phyloP scores from a whole-genome alignment of 345 rosid genomes.

The Murraya paniculata region DNA sequence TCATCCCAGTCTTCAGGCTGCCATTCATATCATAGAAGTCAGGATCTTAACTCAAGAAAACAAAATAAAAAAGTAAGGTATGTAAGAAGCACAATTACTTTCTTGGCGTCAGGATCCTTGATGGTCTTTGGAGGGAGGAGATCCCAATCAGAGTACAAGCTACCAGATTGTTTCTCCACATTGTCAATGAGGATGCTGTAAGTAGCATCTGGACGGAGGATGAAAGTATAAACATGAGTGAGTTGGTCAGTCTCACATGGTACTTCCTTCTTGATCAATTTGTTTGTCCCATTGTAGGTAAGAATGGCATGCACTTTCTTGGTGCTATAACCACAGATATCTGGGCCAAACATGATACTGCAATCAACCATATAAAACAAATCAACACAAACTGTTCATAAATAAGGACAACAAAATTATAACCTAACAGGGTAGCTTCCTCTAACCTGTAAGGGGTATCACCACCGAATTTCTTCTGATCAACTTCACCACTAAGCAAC shows the following conservation, averaged over 20 bases:
- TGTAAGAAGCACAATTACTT: conserved; percentile 33
- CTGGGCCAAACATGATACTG: conserved; percentile 99
- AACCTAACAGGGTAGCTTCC: not conserved
- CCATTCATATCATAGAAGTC: conserved; percentile 5
- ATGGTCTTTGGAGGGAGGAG: conserved; percentile 87
- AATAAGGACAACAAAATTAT: not conserved
- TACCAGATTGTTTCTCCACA: conserved; percentile 90
- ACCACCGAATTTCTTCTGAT: conserved; percentile 97
- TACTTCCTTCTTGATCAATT: conserved; percentile 94
- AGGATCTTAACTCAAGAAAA: not conserved
- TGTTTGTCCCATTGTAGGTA: conserved; percentile 71
- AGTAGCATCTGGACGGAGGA: conserved; percentile 91
- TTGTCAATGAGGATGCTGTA: conserved; percentile 90
- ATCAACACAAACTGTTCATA: not conserved
- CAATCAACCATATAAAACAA: conserved; percentile 19
- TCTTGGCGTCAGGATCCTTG: conserved; percentile 92
- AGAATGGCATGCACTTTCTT: conserved; percentile 99
- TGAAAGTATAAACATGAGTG: conserved; percentile 84
- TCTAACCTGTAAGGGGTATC: conserved; percentile 88
- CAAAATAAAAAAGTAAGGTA: not conserved
- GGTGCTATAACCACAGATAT: conserved; percentile 95
- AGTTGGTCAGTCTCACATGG: conserved; percentile 99
- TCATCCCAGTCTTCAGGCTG: conserved; percentile 99
- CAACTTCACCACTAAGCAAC: conserved; percentile 80
- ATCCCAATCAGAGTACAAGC: conserved; percentile 91